phyloP scores from a whole-genome alignment of 2,329 filamentous ascomycete genomes.

The Didymella sp. region DNA sequence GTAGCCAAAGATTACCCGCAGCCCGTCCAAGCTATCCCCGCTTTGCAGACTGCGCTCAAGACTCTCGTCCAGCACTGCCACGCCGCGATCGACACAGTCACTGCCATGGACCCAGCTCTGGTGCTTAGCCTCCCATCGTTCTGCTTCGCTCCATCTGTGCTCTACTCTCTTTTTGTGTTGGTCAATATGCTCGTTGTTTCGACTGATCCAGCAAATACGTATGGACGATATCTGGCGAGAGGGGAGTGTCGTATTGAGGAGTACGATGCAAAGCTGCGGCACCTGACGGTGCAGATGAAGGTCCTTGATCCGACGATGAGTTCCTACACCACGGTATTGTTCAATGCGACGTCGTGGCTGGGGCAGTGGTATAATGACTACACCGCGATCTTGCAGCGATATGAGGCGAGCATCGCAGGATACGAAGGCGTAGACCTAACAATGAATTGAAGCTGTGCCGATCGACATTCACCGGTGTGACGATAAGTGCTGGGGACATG shows the following conservation, averaged over 20 bases:
- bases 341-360: conserved; percentile 39
- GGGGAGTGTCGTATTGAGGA: conserved; percentile 31
- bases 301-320: conserved; percentile 34
- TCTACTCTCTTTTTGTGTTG: conserved; percentile 36
- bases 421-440: not conserved
- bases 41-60: conserved; percentile 26
- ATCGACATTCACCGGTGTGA: not conserved
- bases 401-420: conserved; percentile 26
- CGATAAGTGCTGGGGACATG: not conserved
- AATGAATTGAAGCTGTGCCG: conserved; percentile 1
- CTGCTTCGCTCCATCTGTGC: conserved; percentile 32
- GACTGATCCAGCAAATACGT: conserved; percentile 35
- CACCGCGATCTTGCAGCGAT: conserved; percentile 30
- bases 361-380: conserved; percentile 39
- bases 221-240: conserved; percentile 29
- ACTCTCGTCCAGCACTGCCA: conserved; percentile 33
- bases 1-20: conserved; percentile 37
- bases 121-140: conserved; percentile 34
- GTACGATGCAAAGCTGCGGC: conserved; percentile 29
- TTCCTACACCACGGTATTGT: conserved; percentile 36
- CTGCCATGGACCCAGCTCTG: conserved; percentile 33
- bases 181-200: conserved; percentile 33
- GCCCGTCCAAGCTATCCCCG: conserved; percentile 26
- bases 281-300: conserved; percentile 23
- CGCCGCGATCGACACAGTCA: conserved; percentile 29